phyloP scores from a whole-genome alignment of 2,329 filamentous ascomycete species.

The Talaromyces piceae region DNA sequence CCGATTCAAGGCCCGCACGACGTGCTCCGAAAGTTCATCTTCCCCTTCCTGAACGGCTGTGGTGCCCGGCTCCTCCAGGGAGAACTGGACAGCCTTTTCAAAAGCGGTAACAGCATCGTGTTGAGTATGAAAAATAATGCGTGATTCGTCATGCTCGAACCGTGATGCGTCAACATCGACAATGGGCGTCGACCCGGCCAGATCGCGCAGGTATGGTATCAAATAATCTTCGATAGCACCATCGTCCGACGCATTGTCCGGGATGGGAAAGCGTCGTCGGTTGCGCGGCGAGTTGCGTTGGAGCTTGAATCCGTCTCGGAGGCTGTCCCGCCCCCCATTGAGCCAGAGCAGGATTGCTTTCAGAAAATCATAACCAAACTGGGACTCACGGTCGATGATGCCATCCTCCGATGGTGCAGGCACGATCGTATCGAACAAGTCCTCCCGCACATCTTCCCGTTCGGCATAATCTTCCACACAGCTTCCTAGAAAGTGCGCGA shows the following conservation, averaged over 20 bases:
- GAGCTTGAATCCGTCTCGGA: slow-evolving; percentile 52
- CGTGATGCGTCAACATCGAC: slow-evolving; percentile 51
- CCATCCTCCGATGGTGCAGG: slow-evolving; percentile 40
- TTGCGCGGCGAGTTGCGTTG: slow-evolving; percentile 34
- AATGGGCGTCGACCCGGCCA: slow-evolving; percentile 45
- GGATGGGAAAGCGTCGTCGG: slow-evolving; percentile 45
- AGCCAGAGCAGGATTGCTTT: slow-evolving; percentile 58
- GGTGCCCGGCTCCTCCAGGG: slow-evolving; percentile 44
- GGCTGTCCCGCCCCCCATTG: slow-evolving; percentile 48
- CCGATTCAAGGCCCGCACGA: slow-evolving; percentile 27
- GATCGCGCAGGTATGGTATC: slow-evolving; percentile 51
- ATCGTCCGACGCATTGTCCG: slow-evolving; percentile 40
- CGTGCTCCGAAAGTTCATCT: slow-evolving; percentile 15
- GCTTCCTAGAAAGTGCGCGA: slow-evolving; percentile 51
- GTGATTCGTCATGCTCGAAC: slow-evolving; percentile 50
- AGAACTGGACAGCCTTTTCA: slow-evolving; percentile 44
- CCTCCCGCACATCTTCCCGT: slow-evolving; percentile 30
- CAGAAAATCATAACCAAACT: slow-evolving; percentile 58
- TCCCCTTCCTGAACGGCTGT: slow-evolving; percentile 18
- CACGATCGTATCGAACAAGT: slow-evolving; percentile 42
- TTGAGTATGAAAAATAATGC: slow-evolving; percentile 47
- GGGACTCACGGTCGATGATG: slow-evolving; percentile 34
- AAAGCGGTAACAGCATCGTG: slow-evolving; percentile 52
- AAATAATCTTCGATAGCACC: slow-evolving; percentile 50
- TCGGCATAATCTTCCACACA: slow-evolving; percentile 39